Base-by-base conservation (phyloP, 345 rosid species). In the Atalantia buxifolia region DNA sequence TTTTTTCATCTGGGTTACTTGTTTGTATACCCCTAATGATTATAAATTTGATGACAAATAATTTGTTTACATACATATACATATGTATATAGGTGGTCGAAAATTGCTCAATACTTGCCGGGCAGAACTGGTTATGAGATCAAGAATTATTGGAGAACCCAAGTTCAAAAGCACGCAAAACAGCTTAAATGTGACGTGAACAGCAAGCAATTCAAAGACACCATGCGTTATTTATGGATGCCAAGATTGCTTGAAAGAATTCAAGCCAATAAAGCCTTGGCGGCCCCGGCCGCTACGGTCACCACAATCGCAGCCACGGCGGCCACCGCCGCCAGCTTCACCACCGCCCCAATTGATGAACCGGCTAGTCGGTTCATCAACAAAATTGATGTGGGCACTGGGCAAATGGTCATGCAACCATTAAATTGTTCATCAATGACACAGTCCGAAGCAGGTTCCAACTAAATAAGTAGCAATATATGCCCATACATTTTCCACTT, bases 121-220 rank as follows among this genome's bases (percentile, higher is more conserved):
- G 99, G 99, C 31, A 87, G 99, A 74, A 95, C 99, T 1, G 99
- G 91, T 50, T 92, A 95, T 74, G 98, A 95, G 82, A 95, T 95
- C 31, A 95, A 89, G 77, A 93, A 95, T 83, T 95, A 95, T 35
- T 95, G 99, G 99, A 89, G 98, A 77, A 96, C 99, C 1, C 76
- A 95, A 24, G 98, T 94, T 30, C 98, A 94, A 64, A 96, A 92
- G 78, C 98, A 92, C 36, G 99, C 99, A 6, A 91, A 86, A 36
- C 97, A 94, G 62, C 88, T 96, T 2, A 90, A 91, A 69, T 88
- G 97, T 63, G 99, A 96, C 76, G 94, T 92, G 65, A 94, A 92
- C 78, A 96, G 99, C 83, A 85, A 88, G 81, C 90, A 89, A 76
- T 96, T 96, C 85, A 92, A 94, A 84, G 97, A 94, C 70, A 84